Evolutionary conservation across 805 yeast species (phyloP).

Genomic region (Ascoidea asiatica): DNA sequence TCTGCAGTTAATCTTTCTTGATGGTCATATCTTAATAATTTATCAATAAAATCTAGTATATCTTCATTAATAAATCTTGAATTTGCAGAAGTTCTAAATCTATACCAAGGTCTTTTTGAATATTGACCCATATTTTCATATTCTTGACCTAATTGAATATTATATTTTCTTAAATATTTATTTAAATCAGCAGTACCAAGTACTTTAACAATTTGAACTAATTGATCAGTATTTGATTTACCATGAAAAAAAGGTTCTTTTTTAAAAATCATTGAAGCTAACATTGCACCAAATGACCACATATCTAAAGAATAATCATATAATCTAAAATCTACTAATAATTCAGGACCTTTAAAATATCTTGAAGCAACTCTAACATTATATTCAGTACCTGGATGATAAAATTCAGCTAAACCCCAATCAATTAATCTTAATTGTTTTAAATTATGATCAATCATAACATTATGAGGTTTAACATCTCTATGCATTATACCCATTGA

Average conservation of each 20-base stretch:
- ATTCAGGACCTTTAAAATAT: slow-evolving; percentile 88
- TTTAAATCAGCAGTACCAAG: slow-evolving; percentile 75
- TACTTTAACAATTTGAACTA: slow-evolving; percentile 79
- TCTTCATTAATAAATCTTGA: slow-evolving; percentile 55
- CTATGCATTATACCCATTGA: slow-evolving; percentile 94
- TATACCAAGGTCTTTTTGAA: slow-evolving; percentile 76
- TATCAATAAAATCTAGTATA: slow-evolving; percentile 70
- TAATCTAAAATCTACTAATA: slow-evolving; percentile 71
- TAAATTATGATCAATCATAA: slow-evolving; percentile 79
- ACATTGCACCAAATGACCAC: slow-evolving; percentile 91
- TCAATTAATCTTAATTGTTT: slow-evolving; percentile 70
- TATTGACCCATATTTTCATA: slow-evolving; percentile 60
- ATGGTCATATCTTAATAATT: slow-evolving; percentile 73
- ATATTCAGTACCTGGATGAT: slow-evolving; percentile 79
- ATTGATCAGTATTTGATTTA: slow-evolving; percentile 78
- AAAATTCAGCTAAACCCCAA: slow-evolving; percentile 94
- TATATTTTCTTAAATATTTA: slow-evolving; percentile 57
- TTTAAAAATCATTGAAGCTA: slow-evolving; percentile 81
- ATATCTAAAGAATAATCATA: slow-evolving; percentile 86
- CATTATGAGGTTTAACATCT: slow-evolving; percentile 92
- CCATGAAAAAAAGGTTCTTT: slow-evolving; percentile 92
- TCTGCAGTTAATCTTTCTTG: slow-evolving; percentile 78
- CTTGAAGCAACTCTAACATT: slow-evolving; percentile 91
- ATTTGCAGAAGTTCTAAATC: slow-evolving; percentile 62
- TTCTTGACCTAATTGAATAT: slow-evolving; percentile 56